Base-by-base conservation (phyloP, 352 stramenopile species). In the Blastocystis sp. region DNA sequence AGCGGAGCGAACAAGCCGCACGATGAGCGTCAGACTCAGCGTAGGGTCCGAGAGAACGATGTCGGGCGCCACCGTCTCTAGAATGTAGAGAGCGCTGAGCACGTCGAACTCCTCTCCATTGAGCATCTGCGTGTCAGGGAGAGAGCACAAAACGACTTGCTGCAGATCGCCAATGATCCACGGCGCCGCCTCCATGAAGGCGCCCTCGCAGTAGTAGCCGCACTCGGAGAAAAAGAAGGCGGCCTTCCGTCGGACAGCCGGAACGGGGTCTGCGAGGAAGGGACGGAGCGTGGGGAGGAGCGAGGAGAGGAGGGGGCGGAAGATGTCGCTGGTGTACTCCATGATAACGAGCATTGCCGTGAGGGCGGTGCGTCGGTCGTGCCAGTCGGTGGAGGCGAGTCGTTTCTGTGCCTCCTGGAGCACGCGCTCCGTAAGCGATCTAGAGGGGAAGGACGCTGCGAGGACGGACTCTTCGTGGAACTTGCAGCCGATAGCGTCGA, bases 281-380 rank as follows among this genome's bases (percentile, higher is more conserved):
- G 44, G 9, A 6, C 49, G 69, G 7, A 81, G 44, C n/a, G 29
- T 48, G 9, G 49, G 32, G n/a, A 61, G 18, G 34, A 81, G 69
- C 14, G 42, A 29, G 8, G 27, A 4, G 42, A 81, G 46, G 16
- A 57, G 4, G 7, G 69, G 69, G 9, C 42, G 32, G 44, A 81
- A 81, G 40, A 63, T 63, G 48, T 81, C 69, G 53, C 14, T 29
- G 8, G 69, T 81, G 69, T 81, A 81, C 34, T 81, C 69, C 69
- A 81, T 81, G 42, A 81, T 63, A n/a, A 81, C 69, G 34, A 81
- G 69, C 69, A 81, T 63, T n/a, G 69, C 9, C 6, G 46, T 63
- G 4, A 81, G 16, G 21, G 69, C 69, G 0, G 69, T 38, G 53
- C 69, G 48, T 14, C 69, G 69, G 21, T 59, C 48, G 34, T 42